Evolutionary conservation across 345 rosid species (phyloP), one percentile per base, ranked within the genome.

Genomic region (Euphorbia lathyris): DNA sequence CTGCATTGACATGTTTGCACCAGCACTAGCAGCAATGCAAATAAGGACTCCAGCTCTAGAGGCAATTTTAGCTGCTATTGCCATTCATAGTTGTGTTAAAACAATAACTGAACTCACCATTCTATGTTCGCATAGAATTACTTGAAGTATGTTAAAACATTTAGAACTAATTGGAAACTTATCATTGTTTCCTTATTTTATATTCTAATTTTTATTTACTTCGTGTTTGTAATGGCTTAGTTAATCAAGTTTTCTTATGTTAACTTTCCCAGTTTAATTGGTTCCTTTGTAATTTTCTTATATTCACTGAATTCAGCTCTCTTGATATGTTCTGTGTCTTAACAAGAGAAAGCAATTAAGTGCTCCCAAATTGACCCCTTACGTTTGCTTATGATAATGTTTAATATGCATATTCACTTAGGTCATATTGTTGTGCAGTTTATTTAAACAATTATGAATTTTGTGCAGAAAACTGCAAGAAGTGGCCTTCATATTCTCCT

Each of bases 401-500:
- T 11, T 23, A n/a, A 55, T 13, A 23, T 48, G 43, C 16, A 3
- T 26, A 9, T 12, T 36, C 47, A 42, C 16, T 10, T 13, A 23
- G 47, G 19, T 23, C 20, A 73, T 30, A 30, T 74, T 9, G 23
- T 56, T 20, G 12, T 52, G 48, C 27, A 10, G 1, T 63, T n/a
- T 66, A 50, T 59, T 51, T 63, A 52, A 75, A 48, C 1, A 36
- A 16, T 61, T 63, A 3, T 36, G 42, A 34, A 73, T 71, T 32
- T 27, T 67, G 22, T 74, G 80, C 84, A 94, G 98, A 94, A 81
- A 87, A 91, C 96, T 53, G 97, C 98, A 17, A 88, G 20, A 81
- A 94, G 90, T 62, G 98, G 98, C 79, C 93, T 91, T 79, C 95
- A 89, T 70, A 88, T 94, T 65, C 97, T 94, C 68, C 85, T 91